Percentiles rank a stretch among this genome's conserved stretches.
These are phyloP conservation scores for Groenewaldozyma auringiensis DNA, from an alignment of 1,139 yeast species.

Conservation along the genomic window DNA sequence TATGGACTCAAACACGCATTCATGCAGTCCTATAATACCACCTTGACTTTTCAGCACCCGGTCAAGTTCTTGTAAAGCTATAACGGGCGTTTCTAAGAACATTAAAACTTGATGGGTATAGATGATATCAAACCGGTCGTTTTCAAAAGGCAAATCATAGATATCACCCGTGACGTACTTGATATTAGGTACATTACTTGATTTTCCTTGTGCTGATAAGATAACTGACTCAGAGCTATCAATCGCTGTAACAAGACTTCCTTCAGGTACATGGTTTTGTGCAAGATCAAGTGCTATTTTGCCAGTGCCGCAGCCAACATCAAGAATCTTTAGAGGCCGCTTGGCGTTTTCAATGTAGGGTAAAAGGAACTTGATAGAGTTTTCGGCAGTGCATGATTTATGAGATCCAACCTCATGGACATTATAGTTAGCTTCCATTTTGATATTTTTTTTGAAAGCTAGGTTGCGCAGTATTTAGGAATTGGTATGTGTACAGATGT, in stretches of 20 bases:
- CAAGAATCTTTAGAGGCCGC: conserved; percentile 27
- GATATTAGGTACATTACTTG: conserved; percentile 23
- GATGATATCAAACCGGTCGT: conserved; percentile 36
- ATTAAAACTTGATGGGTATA: conserved; percentile 37
- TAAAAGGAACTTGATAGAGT: conserved; percentile 30
- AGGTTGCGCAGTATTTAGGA: too few species aligned
- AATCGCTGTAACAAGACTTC: conserved; percentile 32
- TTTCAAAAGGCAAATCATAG: conserved; percentile 32
- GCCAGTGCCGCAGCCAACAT: conserved; percentile 42
- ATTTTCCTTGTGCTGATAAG: conserved; percentile 24
- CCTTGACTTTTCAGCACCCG: conserved; percentile 25
- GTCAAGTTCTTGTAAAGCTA: conserved; percentile 23
- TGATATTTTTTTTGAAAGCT: too few species aligned
- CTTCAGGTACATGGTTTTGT: conserved; percentile 26
- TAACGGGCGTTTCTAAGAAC: conserved; percentile 33
- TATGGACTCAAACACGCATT: conserved; percentile 27
- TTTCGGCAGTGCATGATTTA: conserved; percentile 33
- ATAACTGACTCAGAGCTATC: conserved; percentile 33
- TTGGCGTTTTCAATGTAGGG: conserved; percentile 29
- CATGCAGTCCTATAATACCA: conserved; percentile 30
- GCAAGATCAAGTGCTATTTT: conserved; percentile 36
- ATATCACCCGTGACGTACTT: conserved; percentile 32
- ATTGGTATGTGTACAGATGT: too few species aligned
- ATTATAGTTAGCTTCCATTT: too few species aligned
- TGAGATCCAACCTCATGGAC: conserved; percentile 28